Evolutionary conservation across 2,329 filamentous ascomycete species (phyloP), one percentile per base, ranked within the genome.

Genomic region (Scedosporium dehoogii): DNA sequence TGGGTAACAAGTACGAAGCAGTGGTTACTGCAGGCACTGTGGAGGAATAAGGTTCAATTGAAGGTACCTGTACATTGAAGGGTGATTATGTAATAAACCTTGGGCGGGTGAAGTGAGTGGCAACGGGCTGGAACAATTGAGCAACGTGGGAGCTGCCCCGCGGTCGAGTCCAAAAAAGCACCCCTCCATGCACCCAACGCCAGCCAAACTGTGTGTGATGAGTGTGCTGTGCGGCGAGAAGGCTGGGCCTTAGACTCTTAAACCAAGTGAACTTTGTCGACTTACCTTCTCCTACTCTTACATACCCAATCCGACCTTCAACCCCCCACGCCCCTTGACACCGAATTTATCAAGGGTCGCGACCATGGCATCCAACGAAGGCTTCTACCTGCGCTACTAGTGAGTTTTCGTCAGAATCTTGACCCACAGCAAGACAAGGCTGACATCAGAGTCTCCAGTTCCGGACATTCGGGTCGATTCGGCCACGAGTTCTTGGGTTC

Each of bases 331-430:
- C 23, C 18, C 21, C 18, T 10, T 23, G 33, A 58, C 29, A 18
- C 23, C 27, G n/a, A 44, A 6, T 46, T 57, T 12, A 44, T 33
- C n/a, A 23, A 55, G 18, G 63, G 62, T 65, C 66, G 68, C 68
- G 68, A 79, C 71, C 64, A 92, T 89, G 82, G 79, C 89, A 68
- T 79, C 83, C 6, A 62, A 58, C 53, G 92, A 97, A 70, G 88
- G 89, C 6, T 97, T 99, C 74, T 99, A 99, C 72, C 79, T 99
- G 68, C 88, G 94, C 70, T 99, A 99, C 82, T 99, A 99, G 93
- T 97, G 85, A 74, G 89, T 74, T 42, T 56, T 27, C 21, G 25
- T 27, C 25, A 12, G 6, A 53, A 9, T 33, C 10, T 18, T 18
- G 14, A 42, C 38, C 60, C 21, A 6, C 14, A 16, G n/a, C 25